Base-by-base conservation (phyloP, 495 filamentous ascomycete species). In the Lasiosphaeria hispida region DNA sequence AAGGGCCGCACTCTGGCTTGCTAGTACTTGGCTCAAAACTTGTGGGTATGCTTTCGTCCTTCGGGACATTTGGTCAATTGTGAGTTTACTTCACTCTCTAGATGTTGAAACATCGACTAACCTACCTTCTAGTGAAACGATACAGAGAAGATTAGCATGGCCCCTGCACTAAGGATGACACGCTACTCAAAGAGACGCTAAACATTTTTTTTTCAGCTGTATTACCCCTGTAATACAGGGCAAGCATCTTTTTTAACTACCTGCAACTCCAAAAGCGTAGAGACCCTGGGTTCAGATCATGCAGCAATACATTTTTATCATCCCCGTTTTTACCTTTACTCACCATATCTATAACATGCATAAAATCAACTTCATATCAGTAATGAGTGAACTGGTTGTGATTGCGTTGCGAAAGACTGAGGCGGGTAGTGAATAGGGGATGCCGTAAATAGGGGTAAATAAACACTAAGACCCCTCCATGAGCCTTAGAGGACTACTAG, bases 91-190 rank as follows among this genome's bases (percentile, higher is more conserved):
- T 60, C 23, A 41, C 55, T 43, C 60, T 62, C 38, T 53, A 11
- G 47, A 58, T 17, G n/a, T 40, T 34, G 23, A 45, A 58, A 53
- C 30, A 36, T 10, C 10, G 41, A 5, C 7, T 3, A 50, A 33
- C 34, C 67, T 68, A 66, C 66, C 56, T 45, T 48, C 19, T 2
- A 19, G 1, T 38, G 68, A 67, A 69, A 67, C 66, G 61, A 70
- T 69, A 69, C 70, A 90, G 85, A 92, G 87, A 92, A 91, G 87
- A 92, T 92, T 96, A 96, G 92, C 92, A 96, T 96, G 91, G 92
- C 92, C 92, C 92, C 92, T 97, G 92, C 91, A 96, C 91, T 95
- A 96, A 96, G 91, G 91, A 96, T 95, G 91, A 96, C 90, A 96
- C 91, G 90, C 90, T 91, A 89, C 91, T 90, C 88, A 92, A 91